Percentiles rank a stretch among this genome's conserved stretches.
Conservation (phyloP, 2,329 filamentous ascomycete genomes). For the Talaromyces marneffei region DNA sequence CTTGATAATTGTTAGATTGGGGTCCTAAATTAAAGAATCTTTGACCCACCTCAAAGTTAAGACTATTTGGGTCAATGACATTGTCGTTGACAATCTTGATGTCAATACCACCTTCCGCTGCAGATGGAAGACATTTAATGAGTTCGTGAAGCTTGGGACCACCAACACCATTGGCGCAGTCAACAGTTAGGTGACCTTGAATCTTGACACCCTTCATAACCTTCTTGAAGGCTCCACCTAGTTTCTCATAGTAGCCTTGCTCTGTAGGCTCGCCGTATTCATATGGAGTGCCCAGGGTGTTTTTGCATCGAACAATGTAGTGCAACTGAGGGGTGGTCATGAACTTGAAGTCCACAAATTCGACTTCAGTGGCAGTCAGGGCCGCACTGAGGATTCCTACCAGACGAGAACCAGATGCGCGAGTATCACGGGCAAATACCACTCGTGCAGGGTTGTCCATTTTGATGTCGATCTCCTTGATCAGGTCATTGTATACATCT, state of each 20-base stretch:
- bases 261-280: conserved; percentile 87
- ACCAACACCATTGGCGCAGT: conserved; percentile 95
- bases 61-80: conserved; percentile 77
- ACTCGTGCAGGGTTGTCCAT: conserved; percentile 66
- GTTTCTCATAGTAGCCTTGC: conserved; percentile 90
- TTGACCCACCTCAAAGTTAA: conserved; percentile 73
- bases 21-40: background rate
- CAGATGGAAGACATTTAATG: conserved; percentile 70
- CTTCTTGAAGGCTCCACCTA: conserved; percentile 74
- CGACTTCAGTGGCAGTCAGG: conserved; percentile 66
- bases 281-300: conserved; percentile 80
- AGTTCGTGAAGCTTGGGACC: conserved; percentile 84
- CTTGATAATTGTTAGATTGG: conserved; percentile 38
- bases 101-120: conserved; percentile 63
- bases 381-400: conserved; percentile 73
- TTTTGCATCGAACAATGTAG: conserved; percentile 90
- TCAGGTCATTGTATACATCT: conserved; percentile 69
- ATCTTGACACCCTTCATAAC: conserved; percentile 74
- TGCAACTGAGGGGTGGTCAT: conserved; percentile 97
- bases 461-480: conserved; percentile 70
- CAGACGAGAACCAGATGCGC: conserved; percentile 81
- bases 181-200: conserved; percentile 70
- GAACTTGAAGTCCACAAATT: conserved; percentile 79
- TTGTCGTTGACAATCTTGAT: conserved; percentile 90
- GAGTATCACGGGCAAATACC: conserved; percentile 85